Evolutionary conservation across 345 rosid genomes (phyloP).

Genomic region (Aquilaria yunnanensis): DNA sequence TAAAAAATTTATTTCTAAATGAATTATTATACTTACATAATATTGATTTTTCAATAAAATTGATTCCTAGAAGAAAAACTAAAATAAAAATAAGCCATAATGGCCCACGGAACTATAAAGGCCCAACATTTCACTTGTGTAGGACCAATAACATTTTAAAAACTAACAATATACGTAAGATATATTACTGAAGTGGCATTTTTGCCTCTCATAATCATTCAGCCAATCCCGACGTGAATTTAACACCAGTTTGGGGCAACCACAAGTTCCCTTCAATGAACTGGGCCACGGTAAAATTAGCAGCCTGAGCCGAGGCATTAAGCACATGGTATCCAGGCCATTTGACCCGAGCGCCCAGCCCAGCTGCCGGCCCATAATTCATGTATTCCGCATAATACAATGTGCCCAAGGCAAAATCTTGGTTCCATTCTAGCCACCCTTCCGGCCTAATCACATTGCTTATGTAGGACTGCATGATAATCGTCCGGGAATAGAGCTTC

Average conservation of each 20-base stretch:
- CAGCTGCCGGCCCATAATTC: conserved; percentile 63
- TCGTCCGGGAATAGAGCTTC: conserved; percentile 72
- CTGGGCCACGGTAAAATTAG: conserved; percentile 57
- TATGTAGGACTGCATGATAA: conserved; percentile 67
- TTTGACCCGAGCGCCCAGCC: conserved; percentile 39
- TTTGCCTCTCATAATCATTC: conserved; percentile 5
- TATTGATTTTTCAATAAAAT: too few relatives aligned
- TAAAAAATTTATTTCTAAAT: too few relatives aligned
- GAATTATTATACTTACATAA: too few relatives aligned
- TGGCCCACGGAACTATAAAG: too few relatives aligned
- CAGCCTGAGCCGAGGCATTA: conserved; percentile 34
- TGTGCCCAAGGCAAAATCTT: conserved; percentile 42
- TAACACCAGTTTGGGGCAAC: conserved; percentile 60
- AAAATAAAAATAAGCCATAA: too few relatives aligned
- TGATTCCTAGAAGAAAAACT: too few relatives aligned
- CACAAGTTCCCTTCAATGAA: conserved; percentile 67
- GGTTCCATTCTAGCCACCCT: conserved; percentile 89
- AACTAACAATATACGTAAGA: too few relatives aligned
- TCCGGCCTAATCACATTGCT: conserved; percentile 41
- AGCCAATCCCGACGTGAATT: conserved; percentile 28
- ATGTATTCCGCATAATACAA: conserved; percentile 65
- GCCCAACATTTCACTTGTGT: not conserved
- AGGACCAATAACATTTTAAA: too few relatives aligned
- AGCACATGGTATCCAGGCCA: conserved; percentile 76
- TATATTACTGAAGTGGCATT: not conserved